Evolutionary conservation across 129 eudicot genomes (phyloP).

Genomic region (Helichrysum umbraculigerum): DNA sequence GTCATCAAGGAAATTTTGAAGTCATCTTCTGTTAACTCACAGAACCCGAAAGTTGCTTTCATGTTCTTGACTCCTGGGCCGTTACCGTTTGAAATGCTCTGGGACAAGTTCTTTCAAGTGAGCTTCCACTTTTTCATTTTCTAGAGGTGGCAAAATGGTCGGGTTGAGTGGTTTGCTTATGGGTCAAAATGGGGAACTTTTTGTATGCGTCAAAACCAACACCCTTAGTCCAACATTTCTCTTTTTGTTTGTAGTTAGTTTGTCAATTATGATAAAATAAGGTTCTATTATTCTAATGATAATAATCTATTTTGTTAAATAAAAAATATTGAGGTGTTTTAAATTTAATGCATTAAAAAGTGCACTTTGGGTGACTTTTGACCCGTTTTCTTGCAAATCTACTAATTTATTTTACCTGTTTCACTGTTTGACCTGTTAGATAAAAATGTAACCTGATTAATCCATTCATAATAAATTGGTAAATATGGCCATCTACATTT

Average conservation of each 20-base stretch:
- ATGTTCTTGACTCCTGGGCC: constrained; percentile 60
- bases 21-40: constrained; percentile 34
- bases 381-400: background rate
- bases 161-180: background rate
- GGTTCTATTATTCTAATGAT: background rate
- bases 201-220: background rate
- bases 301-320: background rate
- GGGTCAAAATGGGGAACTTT: background rate
- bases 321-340: background rate
- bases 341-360: background rate
- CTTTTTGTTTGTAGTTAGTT: background rate
- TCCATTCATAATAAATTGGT: background rate
- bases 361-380: background rate
- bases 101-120: constrained; percentile 70
- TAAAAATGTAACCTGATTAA: background rate
- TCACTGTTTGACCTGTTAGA: background rate
- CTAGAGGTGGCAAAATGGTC: constrained; percentile 2
- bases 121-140: constrained; percentile 19
- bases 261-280: background rate
- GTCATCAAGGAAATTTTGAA: constrained; percentile 54
- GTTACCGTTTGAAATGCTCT: constrained; percentile 62
- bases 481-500: background rate
- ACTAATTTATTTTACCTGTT: background rate
- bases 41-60: constrained; percentile 60
- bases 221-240: background rate